Base-by-base conservation (phyloP, 306 rosid species). In the Lagenaria siceraria region DNA sequence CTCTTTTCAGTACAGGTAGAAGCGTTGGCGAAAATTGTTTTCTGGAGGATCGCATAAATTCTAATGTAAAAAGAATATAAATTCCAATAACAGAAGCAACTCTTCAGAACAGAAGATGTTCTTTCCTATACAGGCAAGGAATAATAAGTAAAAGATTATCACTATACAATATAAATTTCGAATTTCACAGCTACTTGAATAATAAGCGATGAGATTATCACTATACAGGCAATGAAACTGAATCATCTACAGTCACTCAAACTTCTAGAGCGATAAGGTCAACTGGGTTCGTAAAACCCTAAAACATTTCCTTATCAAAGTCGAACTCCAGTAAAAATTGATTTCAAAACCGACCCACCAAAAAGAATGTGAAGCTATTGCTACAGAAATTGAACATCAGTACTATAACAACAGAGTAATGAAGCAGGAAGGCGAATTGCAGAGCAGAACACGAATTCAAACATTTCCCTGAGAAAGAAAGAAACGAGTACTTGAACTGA, bases 401-500 rank as follows among this genome's bases (percentile, higher is more conserved):
- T 40, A 40, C 52, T n/a, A 21, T 59, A 24, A 8, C 2, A 64
- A 64, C 46, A 18, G 13, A 63, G 24, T 9, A 5, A 38, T 8
- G 40, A 64, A 64, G 48, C 72, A 35, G 72, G 13, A 33, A 63
- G 36, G 11, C n/a, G 2, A 62, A 31, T 27, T 31, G 69, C 22
- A 31, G 21, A 62, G 69, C 22, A 62, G n/a, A 62, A 18, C 8
- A 36, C n/a, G 27, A 4, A 42, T 40, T 68, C 17, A n/a, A 33
- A 64, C 58, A 59, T 64, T 64, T 35, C 46, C 12, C 43, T 12
- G 38, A 62, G 11, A 53, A 66, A 33, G 18, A n/a, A 53, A 46
- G 61, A 80, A 14, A 5, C 4, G 35, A 17, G 24, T 87, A 95
- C 98, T 90, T 92, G 91, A 82, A 85, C 78, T 80, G 84, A 76